A percentile compares a stretch with the other conserved stretches of the same genome.
These are phyloP conservation scores for Aphanomyces invadans DNA, from an alignment of 352 stramenopile genomes.

Conservation along the genomic window DNA sequence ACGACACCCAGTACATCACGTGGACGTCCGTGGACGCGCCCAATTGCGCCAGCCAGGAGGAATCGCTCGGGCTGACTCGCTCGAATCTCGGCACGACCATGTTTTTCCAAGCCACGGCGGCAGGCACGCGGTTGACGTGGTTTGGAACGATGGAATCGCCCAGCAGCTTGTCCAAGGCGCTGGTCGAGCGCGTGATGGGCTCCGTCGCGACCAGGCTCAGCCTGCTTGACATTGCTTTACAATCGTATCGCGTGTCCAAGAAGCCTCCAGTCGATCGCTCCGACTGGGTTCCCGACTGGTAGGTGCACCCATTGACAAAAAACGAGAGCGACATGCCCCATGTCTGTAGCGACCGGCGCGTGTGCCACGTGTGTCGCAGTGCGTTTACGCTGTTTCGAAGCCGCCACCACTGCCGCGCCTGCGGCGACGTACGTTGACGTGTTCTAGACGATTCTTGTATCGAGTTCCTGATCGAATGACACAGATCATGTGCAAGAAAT, in stretches of 20 bases:
- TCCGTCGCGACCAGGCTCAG: background rate
- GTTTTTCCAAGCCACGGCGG: conserved; percentile 3
- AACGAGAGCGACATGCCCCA: background rate
- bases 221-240: background rate
- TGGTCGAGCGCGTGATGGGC: background rate
- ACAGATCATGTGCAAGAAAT: conserved; percentile 24
- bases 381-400: conserved; percentile 9
- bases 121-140: background rate
- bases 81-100: background rate
- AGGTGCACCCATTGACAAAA: background rate
- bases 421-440: conserved; percentile 17
- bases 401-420: conserved; percentile 20
- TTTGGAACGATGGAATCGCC: conserved; percentile 8
- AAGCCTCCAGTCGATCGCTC: background rate
- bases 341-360: conserved; percentile 3
- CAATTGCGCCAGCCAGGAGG: conserved; percentile 6
- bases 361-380: conserved; percentile 1
- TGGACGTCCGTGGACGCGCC: conserved; percentile 10
- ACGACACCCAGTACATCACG: conserved; percentile 4
- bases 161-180: background rate
- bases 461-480: too few relatives aligned
- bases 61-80: background rate
- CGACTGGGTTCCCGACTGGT: conserved; percentile 17
- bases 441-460: too few relatives aligned
- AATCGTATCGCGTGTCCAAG: conserved; percentile 10